Conservation (phyloP, 2,329 filamentous ascomycete genomes). For the Cyphellophora europaea region DNA sequence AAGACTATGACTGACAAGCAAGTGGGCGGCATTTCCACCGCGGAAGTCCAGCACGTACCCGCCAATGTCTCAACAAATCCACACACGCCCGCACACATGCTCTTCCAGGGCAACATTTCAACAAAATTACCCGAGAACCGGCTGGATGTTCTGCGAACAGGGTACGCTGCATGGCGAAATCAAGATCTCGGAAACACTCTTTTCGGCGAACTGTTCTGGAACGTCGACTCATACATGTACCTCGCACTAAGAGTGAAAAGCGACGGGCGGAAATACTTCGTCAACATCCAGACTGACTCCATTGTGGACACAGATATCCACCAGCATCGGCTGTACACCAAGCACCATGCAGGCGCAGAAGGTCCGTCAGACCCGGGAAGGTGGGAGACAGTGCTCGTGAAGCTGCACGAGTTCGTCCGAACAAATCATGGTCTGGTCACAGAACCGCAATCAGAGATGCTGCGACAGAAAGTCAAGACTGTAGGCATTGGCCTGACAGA, state of each 20-base stretch:
- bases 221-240: slow-evolving; percentile 81
- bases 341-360: slow-evolving; percentile 27
- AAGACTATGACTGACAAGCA: slow-evolving; percentile 81
- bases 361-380: slow-evolving; percentile 52
- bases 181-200: slow-evolving; percentile 64
- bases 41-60: slow-evolving; percentile 58
- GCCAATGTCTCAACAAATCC: slow-evolving; percentile 29
- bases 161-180: slow-evolving; percentile 87
- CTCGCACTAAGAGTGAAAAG: slow-evolving; percentile 82
- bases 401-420: slow-evolving; percentile 85
- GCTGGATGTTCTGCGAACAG: slow-evolving; percentile 66
- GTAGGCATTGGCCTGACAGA: slow-evolving; percentile 86
- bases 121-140: slow-evolving; percentile 68
- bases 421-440: slow-evolving; percentile 89
- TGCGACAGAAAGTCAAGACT: slow-evolving; percentile 75
- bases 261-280: slow-evolving; percentile 83
- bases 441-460: slow-evolving; percentile 83
- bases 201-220: slow-evolving; percentile 81
- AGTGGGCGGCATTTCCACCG: slow-evolving; percentile 76
- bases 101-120: slow-evolving; percentile 83
- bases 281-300: slow-evolving; percentile 92
- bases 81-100: slow-evolving; percentile 51
- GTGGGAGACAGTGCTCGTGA: slow-evolving; percentile 93
- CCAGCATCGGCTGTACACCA: slow-evolving; percentile 70
- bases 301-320: slow-evolving; percentile 93